Conservation (phyloP, 768 basidiomycete species). For the Guyanaporus albipodus region DNA sequence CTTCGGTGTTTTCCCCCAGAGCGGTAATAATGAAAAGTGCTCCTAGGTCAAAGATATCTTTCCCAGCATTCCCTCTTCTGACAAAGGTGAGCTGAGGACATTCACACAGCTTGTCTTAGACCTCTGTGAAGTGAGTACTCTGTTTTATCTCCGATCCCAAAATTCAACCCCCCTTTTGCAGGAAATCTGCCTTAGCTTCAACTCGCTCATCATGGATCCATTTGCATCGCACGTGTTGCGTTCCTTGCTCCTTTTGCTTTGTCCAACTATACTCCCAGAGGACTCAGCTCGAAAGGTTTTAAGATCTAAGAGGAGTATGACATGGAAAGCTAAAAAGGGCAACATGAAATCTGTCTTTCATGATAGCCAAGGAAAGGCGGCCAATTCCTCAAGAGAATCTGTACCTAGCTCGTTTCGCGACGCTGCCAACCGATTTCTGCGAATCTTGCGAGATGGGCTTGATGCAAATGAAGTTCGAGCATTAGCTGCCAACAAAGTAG, state of each 20-base stretch:
- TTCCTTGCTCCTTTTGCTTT: slow-evolving; percentile 72
- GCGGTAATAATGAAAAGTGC: neutral
- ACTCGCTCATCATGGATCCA: slow-evolving; percentile 70
- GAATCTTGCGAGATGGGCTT: slow-evolving; percentile 47
- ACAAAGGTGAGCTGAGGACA: slow-evolving; percentile 63
- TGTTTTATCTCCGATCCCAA: slow-evolving; percentile 16
- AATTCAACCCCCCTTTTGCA: slow-evolving; percentile 26
- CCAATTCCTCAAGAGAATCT: slow-evolving; percentile 18
- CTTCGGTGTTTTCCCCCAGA: neutral
- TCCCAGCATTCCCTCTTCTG: slow-evolving; percentile 42
- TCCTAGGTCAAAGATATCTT: slow-evolving; percentile 51
- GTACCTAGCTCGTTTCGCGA: slow-evolving; percentile 48
- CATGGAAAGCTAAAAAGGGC: slow-evolving; percentile 80
- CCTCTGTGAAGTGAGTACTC: slow-evolving; percentile 52
- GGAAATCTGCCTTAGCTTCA: slow-evolving; percentile 67
- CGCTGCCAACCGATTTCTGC: slow-evolving; percentile 46
- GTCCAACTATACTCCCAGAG: slow-evolving; percentile 48
- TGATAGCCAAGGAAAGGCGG: slow-evolving; percentile 39
- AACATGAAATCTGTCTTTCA: slow-evolving; percentile 76
- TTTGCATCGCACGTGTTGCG: slow-evolving; percentile 92
- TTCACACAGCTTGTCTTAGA: slow-evolving; percentile 62
- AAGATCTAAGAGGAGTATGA: slow-evolving; percentile 82
- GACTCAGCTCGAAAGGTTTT: slow-evolving; percentile 40
- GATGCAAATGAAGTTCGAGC: slow-evolving; percentile 73
- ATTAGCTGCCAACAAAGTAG: slow-evolving; percentile 69